Evolutionary conservation across 176 grass and related monocot genomes (phyloP), one percentile per base, ranked within the genome.

Genomic region (Avena atlantica): DNA sequence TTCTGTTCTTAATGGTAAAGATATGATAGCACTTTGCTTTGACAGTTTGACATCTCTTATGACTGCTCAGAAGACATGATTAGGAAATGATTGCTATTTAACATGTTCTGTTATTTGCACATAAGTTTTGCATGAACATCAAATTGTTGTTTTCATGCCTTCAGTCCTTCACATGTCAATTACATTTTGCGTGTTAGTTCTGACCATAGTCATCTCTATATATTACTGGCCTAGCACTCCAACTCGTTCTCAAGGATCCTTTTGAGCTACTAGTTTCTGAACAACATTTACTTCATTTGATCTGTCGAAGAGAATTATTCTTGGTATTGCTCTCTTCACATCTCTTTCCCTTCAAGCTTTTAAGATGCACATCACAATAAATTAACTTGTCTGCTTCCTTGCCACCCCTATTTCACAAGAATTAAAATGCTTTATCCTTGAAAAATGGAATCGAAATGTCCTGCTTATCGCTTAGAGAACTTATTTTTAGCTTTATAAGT

Each of bases 1-100:
- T 70, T 14, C 44, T 44, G 12, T 60, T 85, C 76, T 88, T 79
- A 77, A 77, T 77, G 74, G 20, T 56, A 52, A 76, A 27, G 73
- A 52, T 75, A 75, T 27, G 47, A 75, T 52, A 27, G 74, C 74
- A 27, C 50, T 77, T 76, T 6, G 74, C 25, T 56, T 56, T 77
- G 74, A 76, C 45, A 13, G 23, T 52, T 50, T 75, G 73, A 20
- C 74, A 50, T 55, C 14, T 29, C 74, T 56, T 56, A 6, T 29
- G 24, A 77, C 50, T 77, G 50, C 55, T 56, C 25, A 56, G 2
- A 56, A 19, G 73, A 77, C 50, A 77, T 50, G 34, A 34, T 31
- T 77, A 56, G 74, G 25, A 76, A 56, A 77, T 77, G 50, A 77
- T 77, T 77, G 74, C 51, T 56, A 77, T 36, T 77, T 77, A 16